Percentiles rank a stretch among this genome's conserved stretches.
Conservation (phyloP, 306 rosid species). For the Morella rubra region DNA sequence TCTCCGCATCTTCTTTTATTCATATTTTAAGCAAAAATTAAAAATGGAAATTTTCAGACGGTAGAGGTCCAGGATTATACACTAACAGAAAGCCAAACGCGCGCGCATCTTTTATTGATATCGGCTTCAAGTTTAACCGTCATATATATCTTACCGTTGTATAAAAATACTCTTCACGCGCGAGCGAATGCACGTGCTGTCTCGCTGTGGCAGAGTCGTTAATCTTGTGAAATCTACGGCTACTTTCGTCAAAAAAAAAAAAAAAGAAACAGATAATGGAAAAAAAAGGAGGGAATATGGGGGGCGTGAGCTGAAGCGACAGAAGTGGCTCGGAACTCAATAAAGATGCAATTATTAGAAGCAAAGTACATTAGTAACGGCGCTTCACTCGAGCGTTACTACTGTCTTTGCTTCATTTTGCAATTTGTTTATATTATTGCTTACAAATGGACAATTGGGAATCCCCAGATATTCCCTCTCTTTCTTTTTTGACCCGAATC, state of each 20-base stretch:
- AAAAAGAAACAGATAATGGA: not conserved
- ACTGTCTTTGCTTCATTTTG: too few species aligned
- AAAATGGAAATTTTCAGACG: too few species aligned
- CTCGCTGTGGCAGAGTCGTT: conserved; percentile 19
- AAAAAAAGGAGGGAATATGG: conserved; percentile 25
- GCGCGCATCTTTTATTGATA: too few species aligned
- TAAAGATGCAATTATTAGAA: conserved; percentile 61
- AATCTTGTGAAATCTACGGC: conserved; percentile 24
- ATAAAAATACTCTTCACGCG: too few species aligned
- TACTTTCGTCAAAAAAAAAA: conserved; percentile 20
- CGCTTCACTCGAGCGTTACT: too few species aligned
- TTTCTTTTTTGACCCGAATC: not conserved
- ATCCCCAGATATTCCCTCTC: conserved; percentile 9
- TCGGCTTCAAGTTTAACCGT: too few species aligned
- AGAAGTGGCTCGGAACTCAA: conserved; percentile 59
- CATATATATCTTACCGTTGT: too few species aligned
- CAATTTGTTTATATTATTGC: too few species aligned
- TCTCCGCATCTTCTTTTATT: not conserved
- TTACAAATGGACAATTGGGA: not conserved
- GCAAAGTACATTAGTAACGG: not conserved
- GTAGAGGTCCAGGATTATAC: too few species aligned
- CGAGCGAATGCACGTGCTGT: too few species aligned
- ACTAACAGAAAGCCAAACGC: too few species aligned
- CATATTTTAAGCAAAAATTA: too few species aligned
- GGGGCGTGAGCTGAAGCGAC: conserved; percentile 32